Conservation (phyloP, 208 protist genomes). For the Leishmania gerbilli region DNA sequence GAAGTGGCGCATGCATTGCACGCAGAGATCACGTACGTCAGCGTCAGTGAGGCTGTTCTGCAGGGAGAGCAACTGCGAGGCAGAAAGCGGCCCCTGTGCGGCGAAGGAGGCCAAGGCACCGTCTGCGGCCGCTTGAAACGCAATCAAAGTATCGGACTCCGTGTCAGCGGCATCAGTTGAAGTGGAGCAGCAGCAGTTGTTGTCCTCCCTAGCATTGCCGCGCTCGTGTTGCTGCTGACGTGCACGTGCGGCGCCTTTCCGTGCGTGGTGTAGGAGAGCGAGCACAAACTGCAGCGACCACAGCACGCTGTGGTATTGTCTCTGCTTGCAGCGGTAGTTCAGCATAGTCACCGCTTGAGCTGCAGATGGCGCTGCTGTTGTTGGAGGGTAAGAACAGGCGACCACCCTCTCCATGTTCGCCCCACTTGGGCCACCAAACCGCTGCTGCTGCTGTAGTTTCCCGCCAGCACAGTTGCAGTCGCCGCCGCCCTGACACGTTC, state of each 20-base stretch:
- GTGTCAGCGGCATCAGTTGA: not conserved
- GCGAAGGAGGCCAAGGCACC: constrained; percentile 7
- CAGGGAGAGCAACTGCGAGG: constrained; percentile 17
- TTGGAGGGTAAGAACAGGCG: not conserved
- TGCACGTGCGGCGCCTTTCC: not conserved
- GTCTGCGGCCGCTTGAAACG: constrained; percentile 5
- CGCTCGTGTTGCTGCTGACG: not conserved
- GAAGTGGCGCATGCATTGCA: not conserved
- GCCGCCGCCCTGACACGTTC: not conserved
- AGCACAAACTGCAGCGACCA: constrained; percentile 29
- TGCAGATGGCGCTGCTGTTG: not conserved
- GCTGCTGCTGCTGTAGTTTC: not conserved
- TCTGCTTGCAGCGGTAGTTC: constrained; percentile 27
- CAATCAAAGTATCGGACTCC: not conserved
- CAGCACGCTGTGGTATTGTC: constrained; percentile 31
- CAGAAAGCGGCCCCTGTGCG: constrained; percentile 15
- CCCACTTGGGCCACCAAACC: not conserved
- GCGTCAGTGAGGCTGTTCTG: constrained; percentile 18
- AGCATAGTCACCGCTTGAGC: not conserved
- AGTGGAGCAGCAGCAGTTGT: not conserved
- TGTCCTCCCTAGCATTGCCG: not conserved
- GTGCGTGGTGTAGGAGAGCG: constrained; percentile 4
- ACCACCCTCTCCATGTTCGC: not conserved
- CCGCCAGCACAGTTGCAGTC: no score
- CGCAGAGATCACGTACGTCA: constrained; percentile 13